Evolutionary conservation across 768 basidiomycete species (phyloP), one percentile per base, ranked within the genome.

Genomic region (Lentinula boryana): DNA sequence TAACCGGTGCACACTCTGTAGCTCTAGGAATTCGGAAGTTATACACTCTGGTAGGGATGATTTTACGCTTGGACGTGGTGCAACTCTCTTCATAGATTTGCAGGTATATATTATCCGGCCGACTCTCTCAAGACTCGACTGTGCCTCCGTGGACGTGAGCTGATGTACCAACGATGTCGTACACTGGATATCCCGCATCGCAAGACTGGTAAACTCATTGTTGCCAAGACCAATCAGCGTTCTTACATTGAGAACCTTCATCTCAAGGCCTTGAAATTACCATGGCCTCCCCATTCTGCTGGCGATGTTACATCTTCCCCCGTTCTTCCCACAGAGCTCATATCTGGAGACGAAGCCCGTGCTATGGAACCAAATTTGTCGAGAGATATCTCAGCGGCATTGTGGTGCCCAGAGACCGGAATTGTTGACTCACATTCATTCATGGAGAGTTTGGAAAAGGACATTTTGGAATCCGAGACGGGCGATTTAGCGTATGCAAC

Each of bases 1-100:
- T 15, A 32, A n/a, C 1, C n/a, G 4, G n/a, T 31, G 15, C 38
- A 54, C 58, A 59, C 15, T 3, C 23, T 23, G 7, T 48, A 95
- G 94, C 70, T 94, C 92, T 43, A 84, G 95, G 15, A 97, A 96
- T 70, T 95, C 94, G 0, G 95, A 97, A 68, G 95, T 98, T 23
- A 89, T 98, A 31, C 95, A 98, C 75, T 88, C 91, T 62, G 94
- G 91, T 86, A 68, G 46, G 69, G 62, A 23, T 21, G 3, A 33
- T 41, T 46, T 12, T 27, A 12, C 41, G 27, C 4, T 43, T 36
- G 16, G 10, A 7, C n/a, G 10, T 23, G 23, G 41, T 13, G 38
- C 6, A 46, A 13, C 10, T 23, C 21, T 31, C 36, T 56, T 32
- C 52, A 31, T 4, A 31, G n/a, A 40, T 31, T 60, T 43, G 4